A percentile compares a stretch with the other conserved stretches of the same genome.
These are phyloP conservation scores for Leccinum rimulosum DNA, from an alignment of 768 basidiomycete genomes.

Conservation along the genomic window DNA sequence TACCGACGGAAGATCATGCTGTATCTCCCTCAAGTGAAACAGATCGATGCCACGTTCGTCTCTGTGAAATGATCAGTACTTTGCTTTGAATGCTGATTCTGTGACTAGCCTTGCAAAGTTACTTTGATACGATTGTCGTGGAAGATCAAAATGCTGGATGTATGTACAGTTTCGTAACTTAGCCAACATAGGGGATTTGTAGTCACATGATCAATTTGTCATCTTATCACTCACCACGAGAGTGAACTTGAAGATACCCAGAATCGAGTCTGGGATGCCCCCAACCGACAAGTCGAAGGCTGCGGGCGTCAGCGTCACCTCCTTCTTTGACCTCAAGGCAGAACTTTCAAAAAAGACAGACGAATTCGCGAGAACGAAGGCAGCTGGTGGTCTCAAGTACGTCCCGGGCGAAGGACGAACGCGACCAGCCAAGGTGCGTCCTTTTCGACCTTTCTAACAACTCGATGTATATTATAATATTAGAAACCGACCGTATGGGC, in stretches of 20 bases:
- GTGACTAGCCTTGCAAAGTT: conserved; percentile 47
- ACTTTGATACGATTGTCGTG: conserved; percentile 32
- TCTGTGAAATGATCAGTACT: not conserved
- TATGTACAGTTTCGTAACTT: conserved; percentile 41
- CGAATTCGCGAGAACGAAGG: conserved; percentile 64
- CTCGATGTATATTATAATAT: not conserved
- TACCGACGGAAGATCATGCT: conserved; percentile 91
- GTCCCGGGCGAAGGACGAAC: conserved; percentile 57
- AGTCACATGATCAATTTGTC: conserved; percentile 10
- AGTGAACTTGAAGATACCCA: conserved; percentile 4
- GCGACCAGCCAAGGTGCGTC: conserved; percentile 65
- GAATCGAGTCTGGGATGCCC: conserved; percentile 33
- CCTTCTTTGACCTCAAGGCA: conserved; percentile 80
- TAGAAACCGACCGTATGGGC: conserved; percentile 81
- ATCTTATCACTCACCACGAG: not conserved
- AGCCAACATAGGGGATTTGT: not conserved
- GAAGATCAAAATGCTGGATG: not conserved
- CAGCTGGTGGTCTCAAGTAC: conserved; percentile 47
- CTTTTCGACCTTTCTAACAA: not conserved
- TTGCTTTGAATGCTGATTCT: conserved; percentile 2
- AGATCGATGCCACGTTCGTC: conserved; percentile 94
- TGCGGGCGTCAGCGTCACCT: conserved; percentile 66
- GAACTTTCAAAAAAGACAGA: conserved; percentile 49
- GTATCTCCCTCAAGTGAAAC: conserved; percentile 82
- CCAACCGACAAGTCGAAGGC: conserved; percentile 58